Base-by-base conservation (phyloP, 1,284 basidiomycete species). In the Xerocomus minutiporus region DNA sequence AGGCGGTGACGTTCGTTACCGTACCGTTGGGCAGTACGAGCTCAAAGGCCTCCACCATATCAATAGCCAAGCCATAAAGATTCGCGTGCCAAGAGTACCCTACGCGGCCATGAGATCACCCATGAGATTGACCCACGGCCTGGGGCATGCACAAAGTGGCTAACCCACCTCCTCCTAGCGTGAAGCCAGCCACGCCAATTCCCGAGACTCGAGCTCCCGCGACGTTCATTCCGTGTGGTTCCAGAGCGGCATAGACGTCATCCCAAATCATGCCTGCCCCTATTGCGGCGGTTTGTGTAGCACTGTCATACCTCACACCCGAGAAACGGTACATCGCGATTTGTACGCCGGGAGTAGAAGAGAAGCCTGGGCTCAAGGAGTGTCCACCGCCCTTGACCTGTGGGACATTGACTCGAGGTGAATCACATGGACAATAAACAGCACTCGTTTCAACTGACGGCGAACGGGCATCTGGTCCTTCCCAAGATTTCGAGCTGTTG, bases 341-440 rank as follows among this genome's bases (percentile, higher is more conserved):
- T 12, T 63, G 50, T 35, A 57, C 54, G 20, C 58, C 70, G 0
- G 61, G 59, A 2, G 68, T 63, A 3, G 82, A 82, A 0, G 64
- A 65, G 40, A 66, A 66, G 15, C 56, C 55, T 11, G 56, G 56
- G 45, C 64, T 67, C 47, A 61, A 40, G 8, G 54, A 42, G 45
- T 66, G 80, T 75, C 83, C 83, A 11, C 79, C 80, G 8, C 79
- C 75, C 61, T 80, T 64, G 46, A 84, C 75, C 80, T 80, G 38
- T 29, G 40, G 15, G 26, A 28, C 40, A 50, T 36, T 8, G 15
- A 28, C 29, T 12, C 36, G n/a, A 36, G 17, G 46, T 52, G 48
- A 66, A 41, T 40, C 9, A 6, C 25, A 41, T 25, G 8, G n/a
- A 46, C 31, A n/a, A 39, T 1, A 32, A 48, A 29, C 11, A 36